Evolutionary conservation across 106 monocot species (phyloP).

Genomic region (Gastrodia elata): DNA sequence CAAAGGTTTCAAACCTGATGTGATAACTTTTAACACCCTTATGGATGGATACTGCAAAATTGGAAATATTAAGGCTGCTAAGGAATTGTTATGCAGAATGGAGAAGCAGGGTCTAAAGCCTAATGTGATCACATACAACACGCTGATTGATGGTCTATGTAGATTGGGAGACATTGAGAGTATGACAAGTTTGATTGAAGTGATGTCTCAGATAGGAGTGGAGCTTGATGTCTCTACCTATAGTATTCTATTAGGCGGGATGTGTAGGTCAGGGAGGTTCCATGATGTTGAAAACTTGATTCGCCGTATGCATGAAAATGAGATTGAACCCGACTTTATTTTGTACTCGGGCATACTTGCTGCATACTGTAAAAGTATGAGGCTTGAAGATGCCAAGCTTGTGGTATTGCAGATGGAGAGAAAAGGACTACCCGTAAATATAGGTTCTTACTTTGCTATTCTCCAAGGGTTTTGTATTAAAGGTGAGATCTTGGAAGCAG

Average conservation of each 20-base stretch:
- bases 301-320: constrained; percentile 11
- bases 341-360: constrained; percentile 10
- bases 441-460: constrained; percentile 5
- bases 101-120: constrained; percentile 18
- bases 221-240: constrained; percentile 20
- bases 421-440: constrained; percentile 6
- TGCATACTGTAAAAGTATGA: constrained; percentile 12
- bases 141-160: constrained; percentile 19
- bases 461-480: constrained; percentile 16
- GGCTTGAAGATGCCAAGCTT: constrained; percentile 8
- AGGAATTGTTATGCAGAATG: constrained; percentile 22
- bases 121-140: constrained; percentile 26
- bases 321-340: constrained; percentile 12
- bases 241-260: constrained; percentile 19
- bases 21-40: constrained; percentile 31
- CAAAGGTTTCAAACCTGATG: constrained; percentile 25
- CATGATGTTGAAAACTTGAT: constrained; percentile 14
- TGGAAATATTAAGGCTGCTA: constrained; percentile 17
- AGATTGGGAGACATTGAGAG: constrained; percentile 13
- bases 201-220: constrained; percentile 16
- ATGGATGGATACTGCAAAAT: constrained; percentile 35
- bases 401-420: constrained; percentile 9
- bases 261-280: constrained; percentile 7
- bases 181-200: constrained; percentile 14
- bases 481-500: constrained; percentile 9